These are phyloP conservation scores for Asterochloris sp. DNA, from an alignment of 139 green algal genomes.

Conservation along the genomic window DNA sequence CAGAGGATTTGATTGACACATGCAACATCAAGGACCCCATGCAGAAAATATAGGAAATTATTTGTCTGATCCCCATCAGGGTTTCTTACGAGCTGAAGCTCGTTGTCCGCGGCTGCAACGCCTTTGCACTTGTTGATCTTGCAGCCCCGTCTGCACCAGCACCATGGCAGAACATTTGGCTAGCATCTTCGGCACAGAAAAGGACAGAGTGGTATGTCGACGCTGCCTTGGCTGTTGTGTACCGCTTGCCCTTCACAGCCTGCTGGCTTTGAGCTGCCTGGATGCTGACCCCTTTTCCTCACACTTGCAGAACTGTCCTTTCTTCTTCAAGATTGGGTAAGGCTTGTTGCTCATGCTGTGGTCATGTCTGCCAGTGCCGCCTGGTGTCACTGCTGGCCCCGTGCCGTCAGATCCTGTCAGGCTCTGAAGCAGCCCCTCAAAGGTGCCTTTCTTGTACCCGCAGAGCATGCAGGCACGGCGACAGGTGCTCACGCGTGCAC, in stretches of 20 bases:
- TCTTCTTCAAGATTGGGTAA: conserved; percentile 96
- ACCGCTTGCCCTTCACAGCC: no score
- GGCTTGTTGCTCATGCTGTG: background rate
- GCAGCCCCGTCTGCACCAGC: no score
- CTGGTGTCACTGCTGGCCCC: no score
- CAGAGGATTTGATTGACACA: conserved; percentile 74
- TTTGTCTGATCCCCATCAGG: no score
- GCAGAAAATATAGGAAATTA: background rate
- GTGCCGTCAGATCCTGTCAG: background rate
- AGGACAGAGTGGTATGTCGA: conserved; percentile 66
- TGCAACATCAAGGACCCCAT: background rate
- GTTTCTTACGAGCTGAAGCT: no score
- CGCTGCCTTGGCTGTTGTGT: no score
- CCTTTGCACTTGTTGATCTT: background rate
- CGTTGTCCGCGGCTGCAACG: background rate
- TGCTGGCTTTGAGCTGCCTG: no score
- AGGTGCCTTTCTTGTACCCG: background rate
- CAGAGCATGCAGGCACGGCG: conserved; percentile 91
- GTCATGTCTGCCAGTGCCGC: background rate
- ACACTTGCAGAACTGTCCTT: conserved; percentile 72
- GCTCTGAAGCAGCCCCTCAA: background rate
- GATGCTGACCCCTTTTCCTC: background rate
- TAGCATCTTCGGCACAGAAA: conserved; percentile 98
- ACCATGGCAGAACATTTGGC: conserved; percentile 97
- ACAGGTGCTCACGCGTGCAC: conserved; percentile 96